Percentiles rank a stretch among this genome's conserved stretches.
phyloP scores from a whole-genome alignment of 192 early-diverging fungal genomes.

The Backusella morwellensis region DNA sequence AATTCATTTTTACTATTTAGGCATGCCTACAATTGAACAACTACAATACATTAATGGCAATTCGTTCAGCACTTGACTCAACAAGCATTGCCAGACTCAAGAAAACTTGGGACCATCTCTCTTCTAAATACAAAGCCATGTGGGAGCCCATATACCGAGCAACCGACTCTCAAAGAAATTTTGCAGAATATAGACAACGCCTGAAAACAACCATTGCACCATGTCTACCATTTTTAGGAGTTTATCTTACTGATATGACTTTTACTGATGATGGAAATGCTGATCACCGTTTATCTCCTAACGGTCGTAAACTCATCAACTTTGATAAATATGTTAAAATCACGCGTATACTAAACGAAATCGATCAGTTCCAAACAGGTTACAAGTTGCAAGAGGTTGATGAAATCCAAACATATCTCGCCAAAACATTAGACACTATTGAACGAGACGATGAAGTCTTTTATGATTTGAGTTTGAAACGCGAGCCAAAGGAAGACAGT shows the following conservation, averaged over 20 bases:
- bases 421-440: slow-evolving; percentile 60
- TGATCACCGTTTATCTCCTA: slow-evolving; percentile 54
- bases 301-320: slow-evolving; percentile 72
- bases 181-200: slow-evolving; percentile 51
- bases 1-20: slow-evolving; percentile 3
- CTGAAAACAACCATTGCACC: slow-evolving; percentile 55
- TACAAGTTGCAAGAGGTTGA: slow-evolving; percentile 72
- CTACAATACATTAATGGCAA: slow-evolving; percentile 75
- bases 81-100: slow-evolving; percentile 72
- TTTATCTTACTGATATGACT: slow-evolving; percentile 79
- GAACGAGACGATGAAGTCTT: slow-evolving; percentile 61
- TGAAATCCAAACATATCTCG: slow-evolving; percentile 70
- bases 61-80: slow-evolving; percentile 73
- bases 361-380: slow-evolving; percentile 81
- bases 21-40: slow-evolving; percentile 52
- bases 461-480: slow-evolving; percentile 69
- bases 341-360: slow-evolving; percentile 78
- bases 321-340: slow-evolving; percentile 82
- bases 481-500: slow-evolving; percentile 69
- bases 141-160: slow-evolving; percentile 57
- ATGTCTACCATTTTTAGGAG: slow-evolving; percentile 75
- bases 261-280: slow-evolving; percentile 85
- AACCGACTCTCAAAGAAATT: slow-evolving; percentile 65
- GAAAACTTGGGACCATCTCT: slow-evolving; percentile 59
- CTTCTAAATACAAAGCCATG: slow-evolving; percentile 67